phyloP scores from a whole-genome alignment of 768 basidiomycete species.

The Suillus hirtellus region DNA sequence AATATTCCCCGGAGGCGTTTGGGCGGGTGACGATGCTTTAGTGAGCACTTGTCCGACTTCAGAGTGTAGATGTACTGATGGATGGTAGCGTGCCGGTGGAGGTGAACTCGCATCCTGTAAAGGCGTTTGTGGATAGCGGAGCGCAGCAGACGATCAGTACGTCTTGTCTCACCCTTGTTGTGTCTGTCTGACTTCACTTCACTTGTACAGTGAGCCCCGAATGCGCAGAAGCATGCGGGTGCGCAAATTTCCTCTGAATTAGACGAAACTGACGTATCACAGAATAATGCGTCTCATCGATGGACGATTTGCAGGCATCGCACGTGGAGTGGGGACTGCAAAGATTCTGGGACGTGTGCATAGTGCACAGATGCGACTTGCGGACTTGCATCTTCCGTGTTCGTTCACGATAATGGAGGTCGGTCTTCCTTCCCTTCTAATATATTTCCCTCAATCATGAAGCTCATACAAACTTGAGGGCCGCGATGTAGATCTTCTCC shows the following conservation, averaged over 20 bases:
- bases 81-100: constrained; percentile 77
- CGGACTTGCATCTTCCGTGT: constrained; percentile 82
- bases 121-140: constrained; percentile 98
- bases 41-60: constrained; percentile 45
- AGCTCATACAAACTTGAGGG: constrained; percentile 49
- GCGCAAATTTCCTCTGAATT: constrained; percentile 27
- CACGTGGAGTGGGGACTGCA: constrained; percentile 92
- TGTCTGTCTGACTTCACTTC: constrained; percentile 8
- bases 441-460: neutral
- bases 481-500: constrained; percentile 88
- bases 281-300: constrained; percentile 95
- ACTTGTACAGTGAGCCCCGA: constrained; percentile 76
- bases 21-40: constrained; percentile 97
- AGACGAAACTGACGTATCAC: constrained; percentile 10
- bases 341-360: constrained; percentile 94
- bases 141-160: constrained; percentile 96
- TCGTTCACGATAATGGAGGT: constrained; percentile 96
- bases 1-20: constrained; percentile 91
- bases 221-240: constrained; percentile 91
- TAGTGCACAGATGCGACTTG: constrained; percentile 87
- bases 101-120: constrained; percentile 87
- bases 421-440: constrained; percentile 15
- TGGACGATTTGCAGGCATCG: constrained; percentile 83
- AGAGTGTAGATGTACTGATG: constrained; percentile 6
- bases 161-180: constrained; percentile 25